Percentiles rank a stretch among this genome's conserved stretches.
phyloP scores from a whole-genome alignment of 805 yeast genomes.

The Nakazawaea wyomingensis region DNA sequence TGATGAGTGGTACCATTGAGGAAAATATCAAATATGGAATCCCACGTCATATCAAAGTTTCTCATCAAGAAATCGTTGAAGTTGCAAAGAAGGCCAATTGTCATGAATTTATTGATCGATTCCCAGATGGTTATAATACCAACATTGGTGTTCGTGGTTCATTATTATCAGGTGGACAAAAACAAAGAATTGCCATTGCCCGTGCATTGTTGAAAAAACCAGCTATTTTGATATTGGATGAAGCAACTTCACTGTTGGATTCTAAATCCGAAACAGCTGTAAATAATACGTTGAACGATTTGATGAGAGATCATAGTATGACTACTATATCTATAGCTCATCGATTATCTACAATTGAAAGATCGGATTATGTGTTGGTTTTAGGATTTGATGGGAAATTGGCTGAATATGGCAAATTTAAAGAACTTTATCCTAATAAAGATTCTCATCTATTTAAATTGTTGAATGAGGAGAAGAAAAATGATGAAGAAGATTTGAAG shows the following conservation, averaged over 20 bases:
- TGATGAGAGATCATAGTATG: constrained; percentile 56
- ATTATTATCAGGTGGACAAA: constrained; percentile 64
- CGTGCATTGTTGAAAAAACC: constrained; percentile 68
- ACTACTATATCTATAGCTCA: constrained; percentile 89
- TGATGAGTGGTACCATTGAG: constrained; percentile 80
- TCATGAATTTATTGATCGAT: constrained; percentile 55
- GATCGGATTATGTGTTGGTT: constrained; percentile 78
- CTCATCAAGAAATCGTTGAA: constrained; percentile 52
- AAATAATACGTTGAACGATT: constrained; percentile 59
- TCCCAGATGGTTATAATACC: constrained; percentile 82
- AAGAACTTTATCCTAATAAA: constrained; percentile 44
- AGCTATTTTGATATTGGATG: constrained; percentile 67
- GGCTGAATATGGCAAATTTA: constrained; percentile 68
- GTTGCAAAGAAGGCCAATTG: constrained; percentile 78
- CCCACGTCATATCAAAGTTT: constrained; percentile 41
- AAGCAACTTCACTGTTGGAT: constrained; percentile 92
- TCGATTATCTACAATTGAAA: constrained; percentile 78
- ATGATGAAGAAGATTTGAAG: constrained; percentile 16
- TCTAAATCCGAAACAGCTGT: constrained; percentile 83
- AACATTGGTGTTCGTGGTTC: constrained; percentile 35
- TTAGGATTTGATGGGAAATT: constrained; percentile 72
- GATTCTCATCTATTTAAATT: constrained; percentile 27
- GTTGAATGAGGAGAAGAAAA: constrained; percentile 22
- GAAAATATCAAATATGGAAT: constrained; percentile 83
- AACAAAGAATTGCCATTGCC: constrained; percentile 73